Conservation (phyloP, 345 rosid genomes). For the Camelina sativa region DNA sequence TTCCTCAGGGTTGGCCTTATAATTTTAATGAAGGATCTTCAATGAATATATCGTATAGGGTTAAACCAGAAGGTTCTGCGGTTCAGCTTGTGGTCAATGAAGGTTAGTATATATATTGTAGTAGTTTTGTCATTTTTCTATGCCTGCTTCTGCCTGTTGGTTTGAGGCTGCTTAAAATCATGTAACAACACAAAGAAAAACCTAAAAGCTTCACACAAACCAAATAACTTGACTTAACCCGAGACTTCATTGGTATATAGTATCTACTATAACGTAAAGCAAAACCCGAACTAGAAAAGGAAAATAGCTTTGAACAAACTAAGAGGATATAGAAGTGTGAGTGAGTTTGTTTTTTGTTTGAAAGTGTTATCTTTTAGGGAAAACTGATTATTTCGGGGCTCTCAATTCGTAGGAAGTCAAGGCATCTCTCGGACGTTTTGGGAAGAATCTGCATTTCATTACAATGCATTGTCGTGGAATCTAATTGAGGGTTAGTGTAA, state of each 20-base stretch:
- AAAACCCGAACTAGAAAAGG: neutral
- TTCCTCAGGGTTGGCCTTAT: slow-evolving; percentile 63
- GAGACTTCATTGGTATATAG: slow-evolving; percentile 1
- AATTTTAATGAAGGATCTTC: slow-evolving; percentile 67
- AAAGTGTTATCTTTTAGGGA: slow-evolving; percentile 11
- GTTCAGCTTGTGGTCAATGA: slow-evolving; percentile 64
- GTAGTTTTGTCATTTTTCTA: neutral
- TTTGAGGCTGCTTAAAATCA: neutral
- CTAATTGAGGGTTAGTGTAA: slow-evolving; percentile 60
- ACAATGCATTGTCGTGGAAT: slow-evolving; percentile 60
- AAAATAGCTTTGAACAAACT: neutral
- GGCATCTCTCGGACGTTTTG: slow-evolving; percentile 53
- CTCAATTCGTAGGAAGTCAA: slow-evolving; percentile 55
- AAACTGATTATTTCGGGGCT: slow-evolving; percentile 37
- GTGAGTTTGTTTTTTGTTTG: slow-evolving; percentile 18
- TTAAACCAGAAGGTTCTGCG: slow-evolving; percentile 54
- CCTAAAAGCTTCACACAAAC: neutral
- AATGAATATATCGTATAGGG: slow-evolving; percentile 65
- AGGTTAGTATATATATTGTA: slow-evolving; percentile 52
- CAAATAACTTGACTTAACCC: neutral
- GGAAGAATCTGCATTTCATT: slow-evolving; percentile 54
- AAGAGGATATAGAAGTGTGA: neutral
- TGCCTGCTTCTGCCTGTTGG: neutral
- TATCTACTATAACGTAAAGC: slow-evolving; percentile 5
- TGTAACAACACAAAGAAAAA: neutral